Conservation (phyloP, 441 rosid species). For the Populus hybrid region DNA sequence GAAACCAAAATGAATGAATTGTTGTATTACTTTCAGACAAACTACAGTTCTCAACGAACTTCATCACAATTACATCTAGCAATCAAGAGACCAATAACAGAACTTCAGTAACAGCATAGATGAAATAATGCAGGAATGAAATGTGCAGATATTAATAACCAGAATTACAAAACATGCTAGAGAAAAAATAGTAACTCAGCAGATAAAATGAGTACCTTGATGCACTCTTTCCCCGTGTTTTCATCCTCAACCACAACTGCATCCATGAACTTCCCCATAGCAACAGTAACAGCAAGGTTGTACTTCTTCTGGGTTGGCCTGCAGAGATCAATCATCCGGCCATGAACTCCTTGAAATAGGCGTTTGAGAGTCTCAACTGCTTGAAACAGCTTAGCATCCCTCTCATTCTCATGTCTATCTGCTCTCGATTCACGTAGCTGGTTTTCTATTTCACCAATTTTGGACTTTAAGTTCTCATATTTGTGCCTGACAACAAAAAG, state of each 20-base stretch:
- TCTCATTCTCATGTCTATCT: conserved; percentile 89
- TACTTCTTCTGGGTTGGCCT: conserved; percentile 92
- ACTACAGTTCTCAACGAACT: conserved; percentile 10
- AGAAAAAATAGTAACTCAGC: conserved; percentile 11
- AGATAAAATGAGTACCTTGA: conserved; percentile 60
- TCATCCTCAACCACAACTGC: conserved; percentile 99
- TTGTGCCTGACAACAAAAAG: conserved; percentile 53
- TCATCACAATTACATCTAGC: neutral
- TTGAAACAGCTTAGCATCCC: conserved; percentile 86
- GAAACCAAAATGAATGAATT: conserved; percentile 26
- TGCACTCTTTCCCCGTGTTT: conserved; percentile 94
- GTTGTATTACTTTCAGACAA: conserved; percentile 15
- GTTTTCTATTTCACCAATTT: conserved; percentile 75
- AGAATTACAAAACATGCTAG: conserved; percentile 5
- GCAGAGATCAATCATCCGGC: conserved; percentile 97
- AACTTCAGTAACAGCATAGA: neutral
- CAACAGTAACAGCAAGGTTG: conserved; percentile 97
- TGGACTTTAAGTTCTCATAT: conserved; percentile 73
- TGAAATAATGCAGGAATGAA: neutral
- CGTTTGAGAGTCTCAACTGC: conserved; percentile 94
- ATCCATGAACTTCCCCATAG: conserved; percentile 99
- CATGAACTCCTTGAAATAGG: conserved; percentile 94
- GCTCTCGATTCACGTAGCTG: conserved; percentile 93
- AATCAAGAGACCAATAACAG: conserved; percentile 12
- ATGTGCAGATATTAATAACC: neutral